Base-by-base conservation (phyloP, 371 early-diverging fungal genomes). In the Blakeslea trispora region DNA sequence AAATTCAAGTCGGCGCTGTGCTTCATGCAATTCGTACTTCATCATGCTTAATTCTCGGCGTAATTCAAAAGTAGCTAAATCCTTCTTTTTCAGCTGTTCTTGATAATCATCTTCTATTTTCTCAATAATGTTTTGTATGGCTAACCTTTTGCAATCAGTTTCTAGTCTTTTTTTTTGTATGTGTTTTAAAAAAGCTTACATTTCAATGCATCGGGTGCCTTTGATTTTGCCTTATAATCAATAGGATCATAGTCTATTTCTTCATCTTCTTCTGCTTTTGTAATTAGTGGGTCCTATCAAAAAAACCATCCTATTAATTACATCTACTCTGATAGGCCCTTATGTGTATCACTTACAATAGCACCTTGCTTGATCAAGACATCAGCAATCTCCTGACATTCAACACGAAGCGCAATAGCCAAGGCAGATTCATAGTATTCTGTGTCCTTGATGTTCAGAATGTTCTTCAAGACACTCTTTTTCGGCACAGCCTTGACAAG, bases 381-480 rank as follows among this genome's bases (percentile, higher is more conserved):
- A 50, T 87, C 85, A 4, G 85, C 77, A 55, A 95, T 63, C 1
- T 75, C 72, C 19, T 81, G 63, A 46, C 86, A 85, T 18, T 90
- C 92, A 1, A 86, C 66, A 23, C 91, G 69, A 1, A 92, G 89
- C 0, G 95, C 94, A 56, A 96, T 82, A 52, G 89, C 92, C 49
- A 96, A 66, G 1, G 95, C 93, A 2, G 97, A 94, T 57, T 96
- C 90, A 15, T 52, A 57, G 4, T 95, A 95, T 41, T 83, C 82
- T 49, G 53, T 71, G 58, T 94, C 93, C 62, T 84, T 80, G n/a
- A 83, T 61, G 52, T 94, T 85, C 18, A 93, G 61, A n/a, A 94
- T 75, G 8, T 81, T 69, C 1, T 74, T 71, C 50, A 88, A 82
- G 43, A 84, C 50, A 23, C 47, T 57, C 31, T 61, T 58, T 14